Evolutionary conservation across 192 early-diverging fungal species (phyloP).

Genomic region (Linnemannia elongata): DNA sequence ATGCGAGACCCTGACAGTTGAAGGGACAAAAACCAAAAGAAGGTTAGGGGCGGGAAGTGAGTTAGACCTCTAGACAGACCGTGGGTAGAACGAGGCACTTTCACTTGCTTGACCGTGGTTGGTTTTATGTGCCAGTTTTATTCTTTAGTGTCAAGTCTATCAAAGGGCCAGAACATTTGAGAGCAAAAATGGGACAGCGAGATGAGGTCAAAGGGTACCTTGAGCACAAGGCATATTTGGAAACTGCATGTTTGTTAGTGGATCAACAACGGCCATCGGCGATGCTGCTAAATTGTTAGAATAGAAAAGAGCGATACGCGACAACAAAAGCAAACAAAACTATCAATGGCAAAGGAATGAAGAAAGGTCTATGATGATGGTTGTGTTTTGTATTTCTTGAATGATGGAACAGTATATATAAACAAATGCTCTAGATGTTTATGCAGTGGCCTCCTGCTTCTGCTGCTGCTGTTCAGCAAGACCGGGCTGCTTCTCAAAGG

Average conservation of each 20-base stretch:
- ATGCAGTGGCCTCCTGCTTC: constrained; percentile 8
- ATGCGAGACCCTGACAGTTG: neutral
- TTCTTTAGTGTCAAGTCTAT: too few relatives aligned
- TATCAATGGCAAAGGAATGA: neutral
- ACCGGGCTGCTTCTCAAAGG: constrained; percentile 50
- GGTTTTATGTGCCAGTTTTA: too few relatives aligned
- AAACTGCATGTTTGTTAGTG: neutral
- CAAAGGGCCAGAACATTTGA: too few relatives aligned
- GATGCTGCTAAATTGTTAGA: neutral
- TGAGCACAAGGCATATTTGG: neutral
- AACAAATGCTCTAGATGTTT: neutral
- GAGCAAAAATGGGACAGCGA: too few relatives aligned
- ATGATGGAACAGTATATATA: neutral
- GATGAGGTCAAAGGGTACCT: too few relatives aligned
- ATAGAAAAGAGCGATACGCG: too few relatives aligned
- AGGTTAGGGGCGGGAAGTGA: neutral
- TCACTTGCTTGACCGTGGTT: too few relatives aligned
- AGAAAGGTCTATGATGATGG: neutral
- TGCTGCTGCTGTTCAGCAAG: constrained; percentile 37
- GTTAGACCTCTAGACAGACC: too few relatives aligned
- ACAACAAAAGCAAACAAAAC: neutral
- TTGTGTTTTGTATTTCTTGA: neutral
- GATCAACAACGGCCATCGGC: neutral
- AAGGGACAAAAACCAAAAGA: neutral
- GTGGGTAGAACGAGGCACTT: too few relatives aligned